Conservation (phyloP, 805 yeast genomes). For the Monosporozyma yasuniensis region DNA sequence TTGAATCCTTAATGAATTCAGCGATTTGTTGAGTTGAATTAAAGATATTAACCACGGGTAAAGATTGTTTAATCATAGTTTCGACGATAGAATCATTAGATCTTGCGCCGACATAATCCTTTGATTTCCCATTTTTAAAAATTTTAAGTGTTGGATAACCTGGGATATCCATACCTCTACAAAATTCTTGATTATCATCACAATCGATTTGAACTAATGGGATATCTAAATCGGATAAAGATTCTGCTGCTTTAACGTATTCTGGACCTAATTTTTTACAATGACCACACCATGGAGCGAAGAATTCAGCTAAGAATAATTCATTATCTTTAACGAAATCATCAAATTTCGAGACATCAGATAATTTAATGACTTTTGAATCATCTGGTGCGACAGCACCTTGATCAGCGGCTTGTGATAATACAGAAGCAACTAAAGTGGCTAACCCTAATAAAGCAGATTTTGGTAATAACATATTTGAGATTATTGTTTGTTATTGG, state of each 20-base stretch:
- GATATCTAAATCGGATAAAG: constrained; percentile 50
- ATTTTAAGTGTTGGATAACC: constrained; percentile 85
- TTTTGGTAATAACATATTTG: constrained; percentile 9
- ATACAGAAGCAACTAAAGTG: constrained; percentile 15
- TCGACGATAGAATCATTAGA: constrained; percentile 65
- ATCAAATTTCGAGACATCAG: constrained; percentile 49
- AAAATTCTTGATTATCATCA: constrained; percentile 65
- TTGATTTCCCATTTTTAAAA: constrained; percentile 44
- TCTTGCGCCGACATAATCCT: constrained; percentile 81
- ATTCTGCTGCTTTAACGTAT: constrained; percentile 71
- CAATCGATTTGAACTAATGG: constrained; percentile 80
- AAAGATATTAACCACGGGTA: constrained; percentile 60
- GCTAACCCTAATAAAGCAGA: constrained; percentile 16
- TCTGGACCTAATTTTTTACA: constrained; percentile 85
- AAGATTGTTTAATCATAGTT: constrained; percentile 72
- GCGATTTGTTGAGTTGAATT: constrained; percentile 43
- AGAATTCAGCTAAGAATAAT: constrained; percentile 76
- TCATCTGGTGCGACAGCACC: constrained; percentile 71
- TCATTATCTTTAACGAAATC: constrained; percentile 62
- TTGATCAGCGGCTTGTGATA: constrained; percentile 2
- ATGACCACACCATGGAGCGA: constrained; percentile 98
- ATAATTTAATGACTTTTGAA: constrained; percentile 79
- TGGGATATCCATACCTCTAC: constrained; percentile 55
- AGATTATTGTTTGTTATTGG: neutral
- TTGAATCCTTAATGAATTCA: constrained; percentile 32